Conservation (phyloP, 306 rosid species). For the Quillaja saponaria region DNA sequence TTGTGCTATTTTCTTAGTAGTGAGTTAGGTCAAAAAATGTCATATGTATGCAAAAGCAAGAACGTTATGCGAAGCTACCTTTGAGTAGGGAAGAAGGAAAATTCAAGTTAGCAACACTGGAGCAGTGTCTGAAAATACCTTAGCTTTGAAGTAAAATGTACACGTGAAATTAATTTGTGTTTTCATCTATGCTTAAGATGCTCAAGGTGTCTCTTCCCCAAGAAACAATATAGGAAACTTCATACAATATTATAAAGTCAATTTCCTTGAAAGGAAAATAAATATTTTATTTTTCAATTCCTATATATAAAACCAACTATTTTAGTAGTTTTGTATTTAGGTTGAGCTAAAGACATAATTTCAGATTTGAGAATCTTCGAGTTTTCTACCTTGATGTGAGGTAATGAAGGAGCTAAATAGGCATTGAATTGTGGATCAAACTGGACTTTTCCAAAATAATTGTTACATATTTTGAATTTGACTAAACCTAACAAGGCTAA, state of each 20-base stretch:
- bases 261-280: conserved; percentile 23
- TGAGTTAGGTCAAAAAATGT: conserved; percentile 49
- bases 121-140: conserved; percentile 42
- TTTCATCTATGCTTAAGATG: conserved; percentile 27
- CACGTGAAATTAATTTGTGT: conserved; percentile 25
- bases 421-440: not conserved
- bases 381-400: conserved; percentile 33
- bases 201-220: conserved; percentile 27
- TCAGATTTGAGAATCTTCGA: conserved; percentile 25
- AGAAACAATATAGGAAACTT: not conserved
- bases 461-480: not conserved
- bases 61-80: conserved; percentile 39
- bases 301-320: conserved; percentile 16
- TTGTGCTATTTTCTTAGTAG: not conserved
- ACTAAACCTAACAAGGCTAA: conserved; percentile 14
- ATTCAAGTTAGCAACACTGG: conserved; percentile 23
- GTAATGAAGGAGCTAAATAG: conserved; percentile 21
- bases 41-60: conserved; percentile 38
- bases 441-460: conserved; percentile 13
- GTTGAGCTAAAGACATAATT: conserved; percentile 17
- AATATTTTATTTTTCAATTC: conserved; percentile 19
- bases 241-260: conserved; percentile 12
- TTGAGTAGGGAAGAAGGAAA: conserved; percentile 73
- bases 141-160: conserved; percentile 71
- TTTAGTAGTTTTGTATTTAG: conserved; percentile 4